These are phyloP conservation scores for Schwanniomyces sp. DNA, from an alignment of 805 yeast species.

Conservation along the genomic window DNA sequence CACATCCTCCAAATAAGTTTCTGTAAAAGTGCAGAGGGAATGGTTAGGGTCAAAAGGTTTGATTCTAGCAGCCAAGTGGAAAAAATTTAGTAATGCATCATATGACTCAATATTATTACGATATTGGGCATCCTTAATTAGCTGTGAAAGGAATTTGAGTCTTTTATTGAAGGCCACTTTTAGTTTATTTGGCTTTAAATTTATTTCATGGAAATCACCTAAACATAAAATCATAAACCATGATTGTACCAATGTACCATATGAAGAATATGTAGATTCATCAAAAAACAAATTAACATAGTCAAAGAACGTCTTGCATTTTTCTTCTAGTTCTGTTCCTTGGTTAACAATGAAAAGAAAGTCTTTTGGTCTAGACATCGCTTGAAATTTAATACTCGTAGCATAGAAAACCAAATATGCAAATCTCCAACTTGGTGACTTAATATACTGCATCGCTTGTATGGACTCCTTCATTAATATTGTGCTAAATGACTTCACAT, in stretches of 20 bases:
- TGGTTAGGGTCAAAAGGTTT: conserved; percentile 8
- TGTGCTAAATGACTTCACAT: conserved; percentile 22
- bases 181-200: conserved; percentile 27
- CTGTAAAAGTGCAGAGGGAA: conserved; percentile 28
- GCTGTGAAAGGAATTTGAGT: conserved; percentile 25
- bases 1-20: conserved; percentile 30
- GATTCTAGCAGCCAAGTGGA: conserved; percentile 35
- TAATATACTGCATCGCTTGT: conserved; percentile 24
- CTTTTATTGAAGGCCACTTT: conserved; percentile 37
- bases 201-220: conserved; percentile 34
- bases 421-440: conserved; percentile 36
- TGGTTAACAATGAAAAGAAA: conserved; percentile 23
- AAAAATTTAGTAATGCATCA: conserved; percentile 34
- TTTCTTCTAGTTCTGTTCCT: conserved; percentile 20
- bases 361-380: conserved; percentile 36
- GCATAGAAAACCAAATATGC: conserved; percentile 31
- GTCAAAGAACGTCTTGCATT: conserved; percentile 32
- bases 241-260: conserved; percentile 22
- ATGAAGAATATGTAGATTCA: conserved; percentile 15
- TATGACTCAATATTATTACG: conserved; percentile 30
- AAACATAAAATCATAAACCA: conserved; percentile 36
- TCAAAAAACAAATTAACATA: conserved; percentile 29
- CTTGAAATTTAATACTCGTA: conserved; percentile 32
- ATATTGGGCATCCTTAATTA: conserved; percentile 28
- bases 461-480: conserved; percentile 19